Base-by-base conservation (phyloP, 139 green algal species). In the Desmodesmus armatus region DNA sequence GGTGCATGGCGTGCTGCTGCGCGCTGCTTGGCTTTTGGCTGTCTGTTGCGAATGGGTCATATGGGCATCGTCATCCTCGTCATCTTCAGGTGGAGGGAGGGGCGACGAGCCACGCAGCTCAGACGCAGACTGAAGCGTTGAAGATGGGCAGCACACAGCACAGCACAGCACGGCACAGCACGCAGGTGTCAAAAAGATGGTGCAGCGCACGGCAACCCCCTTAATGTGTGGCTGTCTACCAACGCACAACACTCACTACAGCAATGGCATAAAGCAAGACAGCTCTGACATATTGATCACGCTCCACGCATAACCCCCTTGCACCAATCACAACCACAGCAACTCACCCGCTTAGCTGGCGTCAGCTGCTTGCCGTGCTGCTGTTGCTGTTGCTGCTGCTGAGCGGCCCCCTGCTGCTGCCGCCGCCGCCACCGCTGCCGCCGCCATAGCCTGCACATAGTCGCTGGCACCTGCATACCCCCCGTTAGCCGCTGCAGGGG, bases 331-430 rank as follows among this genome's bases (percentile, higher is more conserved):
- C 60, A 37, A 23, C 37, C 13, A 27, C 37, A 41, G 15, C 33
- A 19, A 23, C 76, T 82, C 47, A 82, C 76, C 55, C 76, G 53
- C 55, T 82, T 82, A 7, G 76, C 76, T 72, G 76, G 76, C 40
- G 76, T 82, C 53, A 82, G 76, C 23, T 2, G 51, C 31, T 17
- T 37, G 11, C 19, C 25, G 1, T 23, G 21, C 33, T 49, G 33
- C 74, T 27, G 44, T 23, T 11, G 67, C 44, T 25, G n/a, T 31
- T 77, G 40, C 71, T 35, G 27, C 29, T 49, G 73, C 73, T 69
- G 67, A 13, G 17, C n/a, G 73, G 4, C 35, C 25, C 31, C 31
- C 44, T 65, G 73, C 40, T 80, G 49, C 55, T 51, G 75, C 53
- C 55, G 76, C 76, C 60, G 76, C 60, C 41, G 51, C 49, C 29